Evolutionary conservation across 805 yeast genomes (phyloP), one percentile per base, ranked within the genome.

Genomic region (Phaffomyces thermotolerans): DNA sequence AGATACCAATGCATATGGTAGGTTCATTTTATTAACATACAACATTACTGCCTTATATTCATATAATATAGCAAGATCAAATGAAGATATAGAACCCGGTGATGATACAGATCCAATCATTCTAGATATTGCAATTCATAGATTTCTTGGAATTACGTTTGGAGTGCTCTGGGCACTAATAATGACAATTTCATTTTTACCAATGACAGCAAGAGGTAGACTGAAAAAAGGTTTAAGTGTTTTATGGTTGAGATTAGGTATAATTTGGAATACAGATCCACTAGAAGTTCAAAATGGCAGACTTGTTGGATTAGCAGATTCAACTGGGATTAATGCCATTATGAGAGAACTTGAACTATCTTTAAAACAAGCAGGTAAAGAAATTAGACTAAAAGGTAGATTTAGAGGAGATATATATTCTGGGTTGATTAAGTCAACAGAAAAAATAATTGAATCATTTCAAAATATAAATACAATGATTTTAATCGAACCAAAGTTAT

Each of bases 91-190:
- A 45, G 78, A 76, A 45, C 75, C 72, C 49, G 90, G 84, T 57
- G 88, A 88, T 59, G 86, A 88, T 3, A 78, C 72, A 17, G 61
- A 71, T 40, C 93, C 95, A 0, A 69, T 84, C 10, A 76, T 84
- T 23, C 70, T 65, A 15, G 88, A 82, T 51, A 82, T 87, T 62
- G 95, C 95, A 0, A 69, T 82, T 54, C 95, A 86, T 60, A 68
- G 95, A 44, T 81, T 83, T 49, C 64, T 81, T 3, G 78, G 91
- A 0, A 95, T 86, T 8, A 67, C 79, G 7, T 61, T 76, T 24
- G 95, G 95, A 30, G 80, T 84, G 3, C 44, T 81, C 0, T 86
- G 91, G 89, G 93, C 95, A 0, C 65, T 87, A 22, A 56, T 76
- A 3, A 74, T 87, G 63, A 81, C 93, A 0, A 63, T 80, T 31